Evolutionary conservation across 345 rosid species (phyloP).

Genomic region (Bruguiera sexangula): DNA sequence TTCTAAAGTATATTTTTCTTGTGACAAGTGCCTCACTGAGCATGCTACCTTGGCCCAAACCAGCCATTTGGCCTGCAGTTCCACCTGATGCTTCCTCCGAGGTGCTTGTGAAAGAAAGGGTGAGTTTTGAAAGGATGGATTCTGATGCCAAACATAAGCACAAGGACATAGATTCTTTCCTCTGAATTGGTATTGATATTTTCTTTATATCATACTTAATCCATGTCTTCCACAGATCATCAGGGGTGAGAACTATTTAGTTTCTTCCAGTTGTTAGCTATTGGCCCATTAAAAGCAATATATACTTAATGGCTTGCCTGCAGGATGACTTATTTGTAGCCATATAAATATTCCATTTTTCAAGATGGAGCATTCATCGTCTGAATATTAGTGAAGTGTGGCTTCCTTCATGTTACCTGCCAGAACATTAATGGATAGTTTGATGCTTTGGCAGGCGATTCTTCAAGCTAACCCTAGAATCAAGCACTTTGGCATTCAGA

Average conservation of each 20-base stretch:
- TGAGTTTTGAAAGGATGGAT: constrained; percentile 27
- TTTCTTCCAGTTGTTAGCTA: neutral
- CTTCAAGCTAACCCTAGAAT: constrained; percentile 69
- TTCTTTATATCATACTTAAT: neutral
- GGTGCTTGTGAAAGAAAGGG: constrained; percentile 96
- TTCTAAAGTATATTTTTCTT: constrained; percentile 18
- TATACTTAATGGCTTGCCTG: neutral
- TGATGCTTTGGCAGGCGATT: constrained; percentile 50
- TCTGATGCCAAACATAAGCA: neutral
- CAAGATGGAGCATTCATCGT: neutral
- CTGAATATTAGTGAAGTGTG: neutral
- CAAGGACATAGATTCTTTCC: neutral
- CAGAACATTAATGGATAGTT: neutral
- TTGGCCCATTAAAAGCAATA: neutral
- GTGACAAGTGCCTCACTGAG: constrained; percentile 88
- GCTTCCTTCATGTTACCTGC: neutral
- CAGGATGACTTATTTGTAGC: neutral
- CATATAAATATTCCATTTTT: neutral
- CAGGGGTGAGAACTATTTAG: neutral
- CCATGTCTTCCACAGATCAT: too few species aligned
- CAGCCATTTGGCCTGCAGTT: constrained; percentile 90
- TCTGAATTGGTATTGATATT: neutral
- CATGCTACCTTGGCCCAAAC: constrained; percentile 99
- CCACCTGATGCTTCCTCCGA: constrained; percentile 73
- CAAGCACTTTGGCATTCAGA: constrained; percentile 84